These are phyloP conservation scores for Nidula microcarpa DNA, from an alignment of 768 basidiomycete genomes.

Conservation along the genomic window DNA sequence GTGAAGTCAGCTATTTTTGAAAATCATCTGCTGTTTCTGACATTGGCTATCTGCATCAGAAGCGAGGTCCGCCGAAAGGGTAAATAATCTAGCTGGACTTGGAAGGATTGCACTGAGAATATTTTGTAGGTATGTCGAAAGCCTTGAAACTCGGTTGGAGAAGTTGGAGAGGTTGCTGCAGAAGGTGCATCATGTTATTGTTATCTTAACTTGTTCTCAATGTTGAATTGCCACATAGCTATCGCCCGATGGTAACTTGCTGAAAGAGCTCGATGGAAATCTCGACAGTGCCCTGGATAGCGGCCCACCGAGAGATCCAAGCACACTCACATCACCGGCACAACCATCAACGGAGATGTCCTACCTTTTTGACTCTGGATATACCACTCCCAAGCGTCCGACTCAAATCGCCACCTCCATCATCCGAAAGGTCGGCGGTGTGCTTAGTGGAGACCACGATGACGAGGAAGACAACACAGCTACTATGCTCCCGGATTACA, in stretches of 20 bases:
- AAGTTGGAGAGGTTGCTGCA: constrained; percentile 60
- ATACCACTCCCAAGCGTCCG: constrained; percentile 2
- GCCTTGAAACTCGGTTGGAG: constrained; percentile 54
- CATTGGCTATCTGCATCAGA: constrained; percentile 19
- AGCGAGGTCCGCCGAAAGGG: constrained; percentile 65
- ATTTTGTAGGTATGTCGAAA: constrained; percentile 51
- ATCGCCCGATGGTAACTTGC: constrained; percentile 60
- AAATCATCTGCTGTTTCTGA: constrained; percentile 9
- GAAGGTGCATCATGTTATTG: constrained; percentile 19
- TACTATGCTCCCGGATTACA: constrained; percentile 1
- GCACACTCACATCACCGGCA: constrained; percentile 7
- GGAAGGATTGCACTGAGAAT: neutral
- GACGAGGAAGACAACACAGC: constrained; percentile 31
- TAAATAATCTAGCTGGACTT: constrained; percentile 18
- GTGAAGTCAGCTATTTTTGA: constrained; percentile 25
- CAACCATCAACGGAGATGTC: neutral
- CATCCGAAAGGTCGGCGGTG: constrained; percentile 23
- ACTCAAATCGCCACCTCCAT: constrained; percentile 26
- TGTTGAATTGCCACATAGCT: constrained; percentile 32
- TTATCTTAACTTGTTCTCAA: no score
- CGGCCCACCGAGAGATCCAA: constrained; percentile 14
- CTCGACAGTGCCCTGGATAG: constrained; percentile 17
- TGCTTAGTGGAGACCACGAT: constrained; percentile 12
- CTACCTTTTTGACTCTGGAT: neutral
- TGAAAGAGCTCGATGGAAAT: constrained; percentile 48